phyloP scores from a whole-genome alignment of 208 protist species.

The Trypanosoma mega region DNA sequence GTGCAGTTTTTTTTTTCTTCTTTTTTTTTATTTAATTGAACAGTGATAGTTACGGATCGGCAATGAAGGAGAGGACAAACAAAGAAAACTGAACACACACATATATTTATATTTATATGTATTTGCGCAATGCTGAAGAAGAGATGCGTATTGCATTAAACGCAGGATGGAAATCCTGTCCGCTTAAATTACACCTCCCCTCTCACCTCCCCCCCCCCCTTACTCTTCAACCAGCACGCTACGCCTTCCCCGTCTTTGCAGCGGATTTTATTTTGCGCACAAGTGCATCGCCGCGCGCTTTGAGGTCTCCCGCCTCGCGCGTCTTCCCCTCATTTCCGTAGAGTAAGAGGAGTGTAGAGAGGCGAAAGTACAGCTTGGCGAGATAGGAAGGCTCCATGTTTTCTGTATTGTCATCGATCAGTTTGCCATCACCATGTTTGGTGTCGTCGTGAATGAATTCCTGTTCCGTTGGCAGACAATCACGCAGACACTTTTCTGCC shows the following conservation, averaged over 20 bases:
- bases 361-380: constrained; percentile 70
- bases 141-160: too few species aligned
- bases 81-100: too few species aligned
- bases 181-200: too few species aligned
- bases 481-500: constrained; percentile 75
- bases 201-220: too few species aligned
- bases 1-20: background rate
- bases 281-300: constrained; percentile 34
- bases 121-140: too few species aligned
- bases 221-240: background rate
- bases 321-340: constrained; percentile 65
- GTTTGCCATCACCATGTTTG: background rate
- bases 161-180: too few species aligned
- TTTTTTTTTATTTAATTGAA: background rate
- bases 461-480: constrained; percentile 55
- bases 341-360: constrained; percentile 62
- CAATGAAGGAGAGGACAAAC: too few species aligned
- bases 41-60: too few species aligned
- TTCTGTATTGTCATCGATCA: constrained; percentile 21
- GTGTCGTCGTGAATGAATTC: constrained; percentile 13
- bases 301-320: constrained; percentile 50
- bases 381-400: constrained; percentile 26
- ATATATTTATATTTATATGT: too few species aligned
- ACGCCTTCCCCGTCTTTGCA: background rate
- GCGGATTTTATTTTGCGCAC: constrained; percentile 16